Percentiles rank a stretch among this genome's conserved stretches.
Evolutionary conservation across 345 rosid species (phyloP).

Genomic region (Durio zibethinus): DNA sequence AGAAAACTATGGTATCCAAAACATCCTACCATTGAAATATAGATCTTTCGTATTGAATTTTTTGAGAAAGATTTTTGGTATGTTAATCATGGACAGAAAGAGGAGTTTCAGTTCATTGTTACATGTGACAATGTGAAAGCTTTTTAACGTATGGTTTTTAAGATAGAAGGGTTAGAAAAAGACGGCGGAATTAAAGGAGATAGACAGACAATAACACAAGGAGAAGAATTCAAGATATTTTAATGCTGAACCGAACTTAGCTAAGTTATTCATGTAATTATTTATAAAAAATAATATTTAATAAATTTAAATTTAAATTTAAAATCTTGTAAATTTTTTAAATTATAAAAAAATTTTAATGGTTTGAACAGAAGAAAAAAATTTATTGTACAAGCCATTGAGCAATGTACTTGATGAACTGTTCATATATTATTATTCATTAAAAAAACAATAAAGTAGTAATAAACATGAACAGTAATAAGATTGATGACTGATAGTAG

Average conservation of each 20-base stretch:
- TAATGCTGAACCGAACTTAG: too few relatives aligned
- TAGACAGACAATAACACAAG: constrained; percentile 7
- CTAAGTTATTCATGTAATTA: too few relatives aligned
- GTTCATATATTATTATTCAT: neutral
- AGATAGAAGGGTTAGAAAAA: constrained; percentile 19
- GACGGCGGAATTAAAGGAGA: constrained; percentile 43
- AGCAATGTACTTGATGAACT: constrained; percentile 18
- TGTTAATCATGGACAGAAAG: neutral
- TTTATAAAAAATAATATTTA: too few relatives aligned
- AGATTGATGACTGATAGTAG: neutral
- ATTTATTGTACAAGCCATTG: neutral
- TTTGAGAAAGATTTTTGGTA: too few relatives aligned
- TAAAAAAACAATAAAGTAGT: neutral
- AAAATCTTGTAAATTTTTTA: too few relatives aligned
- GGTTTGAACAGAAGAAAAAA: constrained; percentile 2
- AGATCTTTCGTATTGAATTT: too few relatives aligned
- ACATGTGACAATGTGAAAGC: constrained; percentile 2
- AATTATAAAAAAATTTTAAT: neutral
- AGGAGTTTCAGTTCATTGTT: neutral
- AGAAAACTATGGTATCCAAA: neutral
- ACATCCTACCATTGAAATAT: neutral
- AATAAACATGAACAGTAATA: neutral
- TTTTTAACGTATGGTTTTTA: neutral
- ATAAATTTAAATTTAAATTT: too few relatives aligned
- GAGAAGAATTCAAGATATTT: too few relatives aligned